These are phyloP conservation scores for Pseudogymnoascus destructans DNA, from an alignment of 2,329 filamentous ascomycete genomes.

Conservation along the genomic window DNA sequence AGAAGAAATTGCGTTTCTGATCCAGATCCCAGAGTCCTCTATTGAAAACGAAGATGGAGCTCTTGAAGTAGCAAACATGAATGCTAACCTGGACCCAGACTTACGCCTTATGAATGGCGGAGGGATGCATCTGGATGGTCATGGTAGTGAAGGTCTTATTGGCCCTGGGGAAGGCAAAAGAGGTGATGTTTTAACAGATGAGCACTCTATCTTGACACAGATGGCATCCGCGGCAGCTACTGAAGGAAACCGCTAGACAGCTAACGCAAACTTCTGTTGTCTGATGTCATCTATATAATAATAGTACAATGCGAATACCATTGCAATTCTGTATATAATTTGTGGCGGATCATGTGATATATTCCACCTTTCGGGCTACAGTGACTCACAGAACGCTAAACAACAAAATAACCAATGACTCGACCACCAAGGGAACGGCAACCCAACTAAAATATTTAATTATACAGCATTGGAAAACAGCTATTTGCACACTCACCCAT, in stretches of 20 bases:
- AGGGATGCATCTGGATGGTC: background rate
- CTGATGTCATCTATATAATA: slow-evolving; percentile 3
- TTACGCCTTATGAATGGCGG: slow-evolving; percentile 9
- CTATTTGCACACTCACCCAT: background rate
- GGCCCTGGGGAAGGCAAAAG: slow-evolving; percentile 10
- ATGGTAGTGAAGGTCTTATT: background rate
- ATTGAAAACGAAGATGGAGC: background rate
- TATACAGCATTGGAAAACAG: background rate
- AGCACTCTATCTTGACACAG: slow-evolving; percentile 17
- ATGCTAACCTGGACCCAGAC: slow-evolving; percentile 9
- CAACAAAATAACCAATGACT: slow-evolving; percentile 7
- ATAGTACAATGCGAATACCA: background rate
- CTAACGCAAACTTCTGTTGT: background rate
- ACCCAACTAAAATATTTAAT: background rate
- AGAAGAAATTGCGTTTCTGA: slow-evolving; percentile 38
- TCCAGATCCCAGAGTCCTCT: slow-evolving; percentile 3
- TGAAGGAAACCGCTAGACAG: slow-evolving; percentile 10
- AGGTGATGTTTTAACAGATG: slow-evolving; percentile 10
- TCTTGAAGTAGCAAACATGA: slow-evolving; percentile 1
- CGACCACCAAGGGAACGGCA: slow-evolving; percentile 1
- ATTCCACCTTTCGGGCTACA: background rate
- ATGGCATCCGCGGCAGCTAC: slow-evolving; percentile 20
- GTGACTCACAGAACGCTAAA: background rate
- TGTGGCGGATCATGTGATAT: background rate
- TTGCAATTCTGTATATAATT: background rate